phyloP scores from a whole-genome alignment of 306 rosid species.

The Gastrolobium bilobum region DNA sequence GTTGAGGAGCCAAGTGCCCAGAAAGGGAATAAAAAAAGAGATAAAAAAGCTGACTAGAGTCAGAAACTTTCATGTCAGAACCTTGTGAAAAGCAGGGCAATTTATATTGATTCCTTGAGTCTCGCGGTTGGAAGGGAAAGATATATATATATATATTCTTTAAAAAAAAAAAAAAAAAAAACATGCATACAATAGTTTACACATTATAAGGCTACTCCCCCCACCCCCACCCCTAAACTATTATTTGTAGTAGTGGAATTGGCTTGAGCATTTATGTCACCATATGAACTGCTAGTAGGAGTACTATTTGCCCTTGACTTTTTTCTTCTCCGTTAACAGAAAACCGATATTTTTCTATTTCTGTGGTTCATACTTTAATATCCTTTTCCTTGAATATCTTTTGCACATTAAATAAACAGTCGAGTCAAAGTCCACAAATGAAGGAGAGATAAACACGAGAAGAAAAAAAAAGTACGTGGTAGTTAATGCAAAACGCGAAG shows the following conservation, averaged over 20 bases:
- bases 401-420: constrained; percentile 40
- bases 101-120: constrained; percentile 44
- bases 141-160: no score
- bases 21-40: constrained; percentile 30
- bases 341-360: constrained; percentile 12
- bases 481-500: constrained; percentile 63
- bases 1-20: not conserved
- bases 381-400: constrained; percentile 5
- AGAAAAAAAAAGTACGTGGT: not conserved
- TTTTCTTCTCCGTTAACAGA: constrained; percentile 33
- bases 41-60: constrained; percentile 48
- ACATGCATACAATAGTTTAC: constrained; percentile 33
- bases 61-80: constrained; percentile 47
- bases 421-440: constrained; percentile 36
- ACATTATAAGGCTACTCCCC: constrained; percentile 17
- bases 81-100: constrained; percentile 49
- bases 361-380: not conserved
- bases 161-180: constrained; percentile 15
- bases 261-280: constrained; percentile 51
- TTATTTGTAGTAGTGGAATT: not conserved
- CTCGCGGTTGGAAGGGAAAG: constrained; percentile 32
- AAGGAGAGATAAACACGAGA: not conserved
- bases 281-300: not conserved
- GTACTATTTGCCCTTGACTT: constrained; percentile 52
- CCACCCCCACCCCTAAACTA: not conserved